phyloP scores from a whole-genome alignment of 1,139 yeast species.

The Kazachstania sp. region DNA sequence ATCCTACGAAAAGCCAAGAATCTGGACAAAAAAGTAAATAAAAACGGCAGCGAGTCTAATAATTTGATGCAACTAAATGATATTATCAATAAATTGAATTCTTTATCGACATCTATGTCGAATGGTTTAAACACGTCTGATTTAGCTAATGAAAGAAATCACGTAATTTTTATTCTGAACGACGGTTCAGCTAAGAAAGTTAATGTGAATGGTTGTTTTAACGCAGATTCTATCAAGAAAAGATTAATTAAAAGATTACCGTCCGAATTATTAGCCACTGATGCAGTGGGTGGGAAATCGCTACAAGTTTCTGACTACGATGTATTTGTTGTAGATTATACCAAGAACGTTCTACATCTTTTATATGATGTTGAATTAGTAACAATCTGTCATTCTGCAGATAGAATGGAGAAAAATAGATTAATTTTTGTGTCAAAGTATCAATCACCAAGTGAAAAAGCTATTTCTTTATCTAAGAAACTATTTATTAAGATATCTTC shows the following conservation, averaged over 20 bases:
- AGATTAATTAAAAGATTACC: constrained; percentile 60
- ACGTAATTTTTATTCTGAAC: constrained; percentile 60
- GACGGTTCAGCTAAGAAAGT: constrained; percentile 71
- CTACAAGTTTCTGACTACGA: constrained; percentile 40
- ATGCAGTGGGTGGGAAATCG: constrained; percentile 30
- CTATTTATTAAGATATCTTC: constrained; percentile 25
- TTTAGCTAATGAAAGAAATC: constrained; percentile 34
- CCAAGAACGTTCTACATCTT: constrained; percentile 40
- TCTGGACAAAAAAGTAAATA: constrained; percentile 5
- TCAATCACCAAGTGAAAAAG: constrained; percentile 58
- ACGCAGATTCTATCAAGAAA: constrained; percentile 69
- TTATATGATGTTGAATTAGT: constrained; percentile 75
- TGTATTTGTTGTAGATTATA: constrained; percentile 39
- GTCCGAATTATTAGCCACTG: constrained; percentile 20
- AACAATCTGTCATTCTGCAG: constrained; percentile 71
- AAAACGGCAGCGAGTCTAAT: not conserved
- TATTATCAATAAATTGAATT: constrained; percentile 23
- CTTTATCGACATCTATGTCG: constrained; percentile 8
- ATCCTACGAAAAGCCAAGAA: constrained; percentile 35
- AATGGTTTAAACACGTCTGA: constrained; percentile 18
- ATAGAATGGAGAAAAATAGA: constrained; percentile 62
- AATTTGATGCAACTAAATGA: constrained; percentile 29
- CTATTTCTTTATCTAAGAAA: constrained; percentile 56
- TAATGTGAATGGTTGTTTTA: constrained; percentile 71
- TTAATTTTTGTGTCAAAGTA: constrained; percentile 59